phyloP scores from a whole-genome alignment of 129 eudicot species.

The Centella asiatica region DNA sequence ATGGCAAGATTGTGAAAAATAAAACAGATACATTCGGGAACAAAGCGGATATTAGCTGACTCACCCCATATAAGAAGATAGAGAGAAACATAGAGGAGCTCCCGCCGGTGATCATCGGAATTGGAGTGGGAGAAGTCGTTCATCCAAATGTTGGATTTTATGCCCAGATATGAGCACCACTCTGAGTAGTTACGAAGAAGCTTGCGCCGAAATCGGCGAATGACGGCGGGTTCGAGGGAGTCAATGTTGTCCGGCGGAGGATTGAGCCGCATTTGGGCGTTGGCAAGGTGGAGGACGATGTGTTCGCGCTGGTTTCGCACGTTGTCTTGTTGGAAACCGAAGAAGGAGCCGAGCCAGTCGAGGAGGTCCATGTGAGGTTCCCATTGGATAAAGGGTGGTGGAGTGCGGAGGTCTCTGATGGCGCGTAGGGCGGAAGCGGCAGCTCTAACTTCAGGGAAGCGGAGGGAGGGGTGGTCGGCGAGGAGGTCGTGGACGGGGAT shows the following conservation, averaged over 20 bases:
- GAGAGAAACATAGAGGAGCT: conserved; percentile 56
- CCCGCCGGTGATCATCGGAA: conserved; percentile 52
- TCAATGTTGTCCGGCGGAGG: conserved; percentile 81
- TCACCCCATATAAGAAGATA: conserved; percentile 87
- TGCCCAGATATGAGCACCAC: conserved; percentile 69
- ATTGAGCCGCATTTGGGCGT: conserved; percentile 77
- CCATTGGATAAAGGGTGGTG: conserved; percentile 63
- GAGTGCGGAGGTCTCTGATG: conserved; percentile 70
- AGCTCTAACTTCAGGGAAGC: conserved; percentile 85
- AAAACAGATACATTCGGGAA: conserved; percentile 66
- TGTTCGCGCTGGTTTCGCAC: conserved; percentile 80
- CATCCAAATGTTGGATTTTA: conserved; percentile 58
- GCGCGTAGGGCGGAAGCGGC: conserved; percentile 76
- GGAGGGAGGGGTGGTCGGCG: conserved; percentile 82
- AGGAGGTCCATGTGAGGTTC: conserved; percentile 57
- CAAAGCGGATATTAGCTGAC: conserved; percentile 64
- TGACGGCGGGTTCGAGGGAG: conserved; percentile 47
- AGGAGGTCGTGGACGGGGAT: conserved; percentile 80
- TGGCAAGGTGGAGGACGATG: conserved; percentile 69
- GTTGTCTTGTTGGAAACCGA: conserved; percentile 67
- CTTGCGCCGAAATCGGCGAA: conserved; percentile 59
- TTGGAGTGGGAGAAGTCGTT: conserved; percentile 38
- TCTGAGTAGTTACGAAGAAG: conserved; percentile 48
- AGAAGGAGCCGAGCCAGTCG: conserved; percentile 80
- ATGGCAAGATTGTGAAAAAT: conserved; percentile 75